These are phyloP conservation scores for Yamadazyma oceani DNA, from an alignment of 1,139 yeast species.

Conservation along the genomic window DNA sequence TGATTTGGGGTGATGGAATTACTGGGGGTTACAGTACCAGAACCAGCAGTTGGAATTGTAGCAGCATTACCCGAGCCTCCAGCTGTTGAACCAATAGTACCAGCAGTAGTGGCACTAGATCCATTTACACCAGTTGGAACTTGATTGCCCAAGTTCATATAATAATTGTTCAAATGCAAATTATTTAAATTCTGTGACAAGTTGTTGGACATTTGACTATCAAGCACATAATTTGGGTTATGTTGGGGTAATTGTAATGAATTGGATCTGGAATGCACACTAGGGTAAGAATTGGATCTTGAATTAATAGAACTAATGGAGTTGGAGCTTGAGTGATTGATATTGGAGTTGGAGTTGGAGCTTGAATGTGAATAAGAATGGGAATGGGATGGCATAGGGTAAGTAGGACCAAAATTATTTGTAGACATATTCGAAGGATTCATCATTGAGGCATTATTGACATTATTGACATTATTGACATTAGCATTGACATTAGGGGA, in stretches of 20 bases:
- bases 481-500: conserved; percentile 3
- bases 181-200: conserved; percentile 12
- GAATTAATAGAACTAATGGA: conserved; percentile 7
- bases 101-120: too few relatives aligned
- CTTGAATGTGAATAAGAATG: conserved; percentile 2
- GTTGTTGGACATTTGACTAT: conserved; percentile 10
- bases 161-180: conserved; percentile 10
- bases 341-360: neutral
- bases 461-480: conserved; percentile 3
- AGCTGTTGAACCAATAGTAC: neutral
- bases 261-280: conserved; percentile 17
- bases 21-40: too few relatives aligned
- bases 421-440: conserved; percentile 8
- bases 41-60: too few relatives aligned
- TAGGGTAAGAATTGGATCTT: conserved; percentile 16
- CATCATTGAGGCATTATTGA: conserved; percentile 12
- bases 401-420: conserved; percentile 7
- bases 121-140: neutral
- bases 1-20: neutral
- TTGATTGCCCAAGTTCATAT: neutral
- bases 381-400: conserved; percentile 3
- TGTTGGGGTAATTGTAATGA: conserved; percentile 11
- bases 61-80: too few relatives aligned
- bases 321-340: conserved; percentile 7
- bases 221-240: conserved; percentile 12